phyloP scores from a whole-genome alignment of 1,284 basidiomycete genomes.

The Schizophyllum commune region DNA sequence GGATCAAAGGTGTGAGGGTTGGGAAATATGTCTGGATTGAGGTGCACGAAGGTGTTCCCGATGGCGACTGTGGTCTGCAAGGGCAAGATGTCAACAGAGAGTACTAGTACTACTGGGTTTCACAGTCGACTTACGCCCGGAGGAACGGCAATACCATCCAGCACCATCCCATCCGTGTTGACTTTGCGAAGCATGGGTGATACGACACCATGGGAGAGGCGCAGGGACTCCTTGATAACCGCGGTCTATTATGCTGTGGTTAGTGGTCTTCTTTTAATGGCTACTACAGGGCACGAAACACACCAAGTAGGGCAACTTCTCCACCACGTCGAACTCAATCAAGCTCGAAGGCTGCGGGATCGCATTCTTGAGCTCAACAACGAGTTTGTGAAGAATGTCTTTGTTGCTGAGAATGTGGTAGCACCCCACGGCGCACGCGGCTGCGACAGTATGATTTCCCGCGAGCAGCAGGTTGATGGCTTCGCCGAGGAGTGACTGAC shows the following conservation, averaged over 20 bases:
- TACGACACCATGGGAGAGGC: conserved; percentile 25
- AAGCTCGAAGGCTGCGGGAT: conserved; percentile 20
- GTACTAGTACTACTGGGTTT: too few species aligned
- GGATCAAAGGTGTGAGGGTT: conserved; percentile 30
- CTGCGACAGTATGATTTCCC: conserved; percentile 30
- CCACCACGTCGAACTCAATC: conserved; percentile 17
- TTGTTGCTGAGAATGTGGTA: conserved; percentile 23
- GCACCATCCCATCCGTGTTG: neutral
- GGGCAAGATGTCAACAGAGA: neutral
- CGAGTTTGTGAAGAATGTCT: conserved; percentile 13
- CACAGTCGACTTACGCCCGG: neutral
- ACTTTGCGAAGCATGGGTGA: conserved; percentile 22
- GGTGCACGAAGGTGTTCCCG: neutral
- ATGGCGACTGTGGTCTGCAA: neutral
- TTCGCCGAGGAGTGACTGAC: conserved; percentile 27
- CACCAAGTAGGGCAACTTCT: conserved; percentile 29
- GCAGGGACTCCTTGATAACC: conserved; percentile 28
- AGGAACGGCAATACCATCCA: neutral
- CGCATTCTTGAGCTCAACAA: conserved; percentile 18
- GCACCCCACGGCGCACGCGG: conserved; percentile 25
- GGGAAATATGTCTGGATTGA: conserved; percentile 16
- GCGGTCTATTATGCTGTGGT: conserved; percentile 17
- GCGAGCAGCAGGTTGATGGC: conserved; percentile 24
- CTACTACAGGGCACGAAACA: conserved; percentile 4
- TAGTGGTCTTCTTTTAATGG: too few species aligned